These are phyloP conservation scores for Tolypocladium inflatum DNA, from an alignment of 2,329 filamentous ascomycete genomes.

Conservation along the genomic window DNA sequence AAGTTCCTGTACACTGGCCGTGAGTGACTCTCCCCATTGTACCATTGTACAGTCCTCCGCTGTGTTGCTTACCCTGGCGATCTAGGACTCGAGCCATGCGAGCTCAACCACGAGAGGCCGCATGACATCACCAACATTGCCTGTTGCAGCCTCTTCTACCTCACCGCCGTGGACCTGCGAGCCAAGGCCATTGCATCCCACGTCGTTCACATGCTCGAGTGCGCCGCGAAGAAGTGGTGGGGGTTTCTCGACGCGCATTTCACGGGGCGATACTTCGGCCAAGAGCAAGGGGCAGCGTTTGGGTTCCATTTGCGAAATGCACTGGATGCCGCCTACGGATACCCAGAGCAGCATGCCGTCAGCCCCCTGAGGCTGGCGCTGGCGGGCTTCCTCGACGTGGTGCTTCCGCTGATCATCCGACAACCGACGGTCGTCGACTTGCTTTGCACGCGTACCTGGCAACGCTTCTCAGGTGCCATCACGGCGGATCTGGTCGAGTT, in stretches of 20 bases:
- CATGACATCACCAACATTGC: slow-evolving; percentile 20
- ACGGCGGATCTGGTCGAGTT: slow-evolving; percentile 17
- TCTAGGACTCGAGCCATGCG: slow-evolving; percentile 18
- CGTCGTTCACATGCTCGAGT: slow-evolving; percentile 17
- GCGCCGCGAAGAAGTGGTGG: slow-evolving; percentile 13
- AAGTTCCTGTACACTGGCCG: slow-evolving; percentile 25
- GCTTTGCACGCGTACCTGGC: slow-evolving; percentile 14
- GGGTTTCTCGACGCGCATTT: slow-evolving; percentile 8
- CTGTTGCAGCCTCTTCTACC: slow-evolving; percentile 22
- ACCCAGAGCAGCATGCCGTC: slow-evolving; percentile 14
- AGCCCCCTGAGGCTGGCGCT: slow-evolving; percentile 20
- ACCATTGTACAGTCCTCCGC: neutral
- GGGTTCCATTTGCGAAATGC: slow-evolving; percentile 17
- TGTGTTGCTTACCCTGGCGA: neutral
- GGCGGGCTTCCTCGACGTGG: slow-evolving; percentile 17
- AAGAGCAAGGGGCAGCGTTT: slow-evolving; percentile 11
- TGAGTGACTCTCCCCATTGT: slow-evolving; percentile 9
- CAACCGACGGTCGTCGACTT: slow-evolving; percentile 13
- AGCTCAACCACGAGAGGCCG: slow-evolving; percentile 11
- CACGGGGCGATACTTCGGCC: slow-evolving; percentile 7
- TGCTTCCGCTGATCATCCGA: slow-evolving; percentile 13
- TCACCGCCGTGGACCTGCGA: slow-evolving; percentile 18
- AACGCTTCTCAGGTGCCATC: slow-evolving; percentile 11
- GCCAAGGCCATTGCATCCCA: slow-evolving; percentile 16
- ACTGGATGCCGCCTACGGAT: slow-evolving; percentile 16